These are phyloP conservation scores for Pichia sorboxylosa DNA, from an alignment of 1,139 yeast species.

Conservation along the genomic window DNA sequence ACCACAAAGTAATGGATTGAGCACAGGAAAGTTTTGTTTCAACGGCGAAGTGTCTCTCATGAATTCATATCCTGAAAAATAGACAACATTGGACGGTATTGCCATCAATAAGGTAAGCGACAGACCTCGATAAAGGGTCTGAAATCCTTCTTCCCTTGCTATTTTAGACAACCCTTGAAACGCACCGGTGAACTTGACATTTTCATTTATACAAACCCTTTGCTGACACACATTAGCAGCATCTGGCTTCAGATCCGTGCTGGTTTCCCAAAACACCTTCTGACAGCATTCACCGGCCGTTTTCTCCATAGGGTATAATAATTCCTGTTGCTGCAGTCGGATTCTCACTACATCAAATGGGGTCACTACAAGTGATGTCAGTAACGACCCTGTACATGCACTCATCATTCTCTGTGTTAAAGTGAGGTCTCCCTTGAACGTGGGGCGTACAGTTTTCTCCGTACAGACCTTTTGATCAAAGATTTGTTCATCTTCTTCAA, in stretches of 20 bases:
- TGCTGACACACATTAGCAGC: constrained; percentile 22
- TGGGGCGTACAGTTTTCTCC: not conserved
- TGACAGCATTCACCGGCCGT: constrained; percentile 21
- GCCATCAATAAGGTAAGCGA: constrained; percentile 80
- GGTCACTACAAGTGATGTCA: constrained; percentile 77
- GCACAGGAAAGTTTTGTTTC: constrained; percentile 26
- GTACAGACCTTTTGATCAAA: constrained; percentile 6
- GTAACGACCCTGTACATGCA: constrained; percentile 83
- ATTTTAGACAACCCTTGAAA: constrained; percentile 64
- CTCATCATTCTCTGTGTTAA: constrained; percentile 66
- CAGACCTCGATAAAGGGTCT: constrained; percentile 83
- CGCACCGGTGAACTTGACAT: constrained; percentile 34
- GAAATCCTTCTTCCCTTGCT: constrained; percentile 56
- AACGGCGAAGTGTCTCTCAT: constrained; percentile 67
- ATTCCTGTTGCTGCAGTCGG: constrained; percentile 79
- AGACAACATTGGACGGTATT: constrained; percentile 83
- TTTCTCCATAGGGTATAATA: constrained; percentile 34
- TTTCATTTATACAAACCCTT: too few species aligned
- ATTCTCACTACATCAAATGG: constrained; percentile 93
- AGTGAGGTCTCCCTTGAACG: constrained; percentile 26
- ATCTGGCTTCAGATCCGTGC: constrained; percentile 11
- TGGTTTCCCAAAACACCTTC: constrained; percentile 29
- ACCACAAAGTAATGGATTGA: constrained; percentile 82
- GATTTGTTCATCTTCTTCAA: constrained; percentile 24
- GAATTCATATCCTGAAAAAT: constrained; percentile 87